Conservation (phyloP, 257 asterid genomes). For the Verbascum thapsus region DNA sequence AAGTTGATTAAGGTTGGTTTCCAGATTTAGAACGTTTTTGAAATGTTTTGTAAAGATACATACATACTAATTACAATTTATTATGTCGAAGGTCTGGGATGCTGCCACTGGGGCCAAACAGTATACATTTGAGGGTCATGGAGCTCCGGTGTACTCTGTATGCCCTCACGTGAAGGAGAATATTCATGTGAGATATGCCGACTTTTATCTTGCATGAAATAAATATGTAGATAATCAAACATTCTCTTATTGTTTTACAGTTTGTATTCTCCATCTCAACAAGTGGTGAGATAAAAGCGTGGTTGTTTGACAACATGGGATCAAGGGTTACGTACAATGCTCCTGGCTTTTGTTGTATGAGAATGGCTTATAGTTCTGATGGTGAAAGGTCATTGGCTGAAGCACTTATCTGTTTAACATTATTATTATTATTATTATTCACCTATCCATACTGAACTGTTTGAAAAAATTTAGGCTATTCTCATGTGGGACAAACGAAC, state of each 20-base stretch:
- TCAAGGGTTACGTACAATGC: constrained; percentile 47
- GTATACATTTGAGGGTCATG: constrained; percentile 67
- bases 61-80: constrained; percentile 21
- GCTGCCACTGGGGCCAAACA: constrained; percentile 53
- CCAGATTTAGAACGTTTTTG: background rate
- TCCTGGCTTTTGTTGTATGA: constrained; percentile 57
- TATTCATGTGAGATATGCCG: constrained; percentile 44
- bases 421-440: background rate
- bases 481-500: constrained; percentile 68
- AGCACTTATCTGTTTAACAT: background rate
- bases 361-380: constrained; percentile 62
- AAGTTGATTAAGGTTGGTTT: constrained; percentile 58
- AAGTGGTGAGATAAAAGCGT: constrained; percentile 73
- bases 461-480: constrained; percentile 51
- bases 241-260: constrained; percentile 34
- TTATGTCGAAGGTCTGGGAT: constrained; percentile 67
- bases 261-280: constrained; percentile 61
- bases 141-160: constrained; percentile 67
- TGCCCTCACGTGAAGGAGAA: constrained; percentile 56
- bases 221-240: constrained; percentile 7
- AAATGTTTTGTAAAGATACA: background rate
- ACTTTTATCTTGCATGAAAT: background rate
- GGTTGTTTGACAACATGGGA: constrained; percentile 57
- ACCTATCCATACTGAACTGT: constrained; percentile 31
- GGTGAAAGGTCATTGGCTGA: constrained; percentile 51